Evolutionary conservation across 2,329 filamentous ascomycete species (phyloP).

Genomic region (Hymenoscyphus infarciens): DNA sequence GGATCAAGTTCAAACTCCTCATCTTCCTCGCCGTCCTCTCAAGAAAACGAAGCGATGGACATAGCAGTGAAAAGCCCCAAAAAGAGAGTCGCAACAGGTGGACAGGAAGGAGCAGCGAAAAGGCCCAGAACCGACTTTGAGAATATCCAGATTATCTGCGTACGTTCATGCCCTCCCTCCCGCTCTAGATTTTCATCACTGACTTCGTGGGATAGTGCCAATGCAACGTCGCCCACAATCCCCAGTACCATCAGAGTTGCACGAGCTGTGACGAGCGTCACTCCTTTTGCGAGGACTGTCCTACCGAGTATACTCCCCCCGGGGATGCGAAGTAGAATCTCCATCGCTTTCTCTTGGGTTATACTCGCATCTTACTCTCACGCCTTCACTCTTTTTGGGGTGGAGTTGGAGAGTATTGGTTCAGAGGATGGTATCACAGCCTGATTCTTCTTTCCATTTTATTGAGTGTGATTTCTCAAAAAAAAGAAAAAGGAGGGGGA

Average conservation of each 20-base stretch:
- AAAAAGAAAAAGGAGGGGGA: too few species aligned
- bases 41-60: neutral
- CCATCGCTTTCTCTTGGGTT: too few species aligned
- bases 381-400: neutral
- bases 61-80: neutral
- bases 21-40: conserved; percentile 6
- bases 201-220: conserved; percentile 20
- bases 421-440: too few species aligned
- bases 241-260: conserved; percentile 19
- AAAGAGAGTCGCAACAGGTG: neutral
- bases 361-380: too few species aligned
- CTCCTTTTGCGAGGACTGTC: conserved; percentile 22
- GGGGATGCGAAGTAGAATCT: neutral
- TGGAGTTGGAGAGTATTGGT: too few species aligned
- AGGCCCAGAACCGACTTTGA: neutral
- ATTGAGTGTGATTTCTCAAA: too few species aligned
- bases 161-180: conserved; percentile 15
- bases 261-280: conserved; percentile 20
- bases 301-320: neutral
- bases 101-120: neutral
- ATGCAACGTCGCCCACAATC: conserved; percentile 21
- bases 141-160: conserved; percentile 19
- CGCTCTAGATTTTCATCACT: neutral
- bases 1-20: conserved; percentile 1
- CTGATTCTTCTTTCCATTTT: too few species aligned